phyloP scores from a whole-genome alignment of 2,329 filamentous ascomycete genomes.

The Exophiala mesophila region DNA sequence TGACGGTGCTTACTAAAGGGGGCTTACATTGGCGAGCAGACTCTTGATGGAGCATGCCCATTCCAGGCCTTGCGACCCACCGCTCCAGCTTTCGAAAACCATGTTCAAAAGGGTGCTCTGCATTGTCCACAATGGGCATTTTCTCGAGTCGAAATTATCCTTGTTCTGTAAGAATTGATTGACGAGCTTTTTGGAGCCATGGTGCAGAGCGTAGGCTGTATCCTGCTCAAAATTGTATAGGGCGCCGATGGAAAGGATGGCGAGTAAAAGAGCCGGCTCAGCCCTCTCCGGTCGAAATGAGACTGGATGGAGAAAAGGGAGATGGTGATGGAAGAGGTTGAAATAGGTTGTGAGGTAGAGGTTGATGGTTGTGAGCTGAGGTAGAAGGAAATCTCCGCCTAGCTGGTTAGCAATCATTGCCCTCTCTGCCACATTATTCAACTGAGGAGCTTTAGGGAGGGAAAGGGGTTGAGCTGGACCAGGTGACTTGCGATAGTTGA shows the following conservation, averaged over 20 bases:
- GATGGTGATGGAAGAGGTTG: slow-evolving; percentile 90
- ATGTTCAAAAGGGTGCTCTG: slow-evolving; percentile 95
- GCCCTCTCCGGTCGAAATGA: slow-evolving; percentile 79
- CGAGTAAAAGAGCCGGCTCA: slow-evolving; percentile 77
- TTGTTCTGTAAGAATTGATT: slow-evolving; percentile 97
- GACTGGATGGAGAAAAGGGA: slow-evolving; percentile 89
- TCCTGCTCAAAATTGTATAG: slow-evolving; percentile 97
- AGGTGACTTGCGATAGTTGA: slow-evolving; percentile 66
- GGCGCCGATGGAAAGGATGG: slow-evolving; percentile 90
- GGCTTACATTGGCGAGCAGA: slow-evolving; percentile 71
- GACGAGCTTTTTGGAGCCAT: slow-evolving; percentile 93
- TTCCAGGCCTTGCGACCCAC: slow-evolving; percentile 92
- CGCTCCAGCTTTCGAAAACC: slow-evolving; percentile 99
- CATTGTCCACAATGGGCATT: slow-evolving; percentile 97
- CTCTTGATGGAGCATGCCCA: slow-evolving; percentile 99
- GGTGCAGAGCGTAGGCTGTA: slow-evolving; percentile 93
- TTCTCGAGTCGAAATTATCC: slow-evolving; percentile 96
- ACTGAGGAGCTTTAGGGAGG: slow-evolving; percentile 69
- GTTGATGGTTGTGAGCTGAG: slow-evolving; percentile 74
- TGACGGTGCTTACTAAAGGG: too few species aligned
- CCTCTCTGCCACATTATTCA: slow-evolving; percentile 78
- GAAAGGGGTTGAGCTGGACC: slow-evolving; percentile 62
- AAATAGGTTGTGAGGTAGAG: slow-evolving; percentile 95
- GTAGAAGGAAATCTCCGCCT: slow-evolving; percentile 83
- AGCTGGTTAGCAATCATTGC: slow-evolving; percentile 81